Base-by-base conservation (phyloP, 1,284 basidiomycete species). In the Agaricales sp. region DNA sequence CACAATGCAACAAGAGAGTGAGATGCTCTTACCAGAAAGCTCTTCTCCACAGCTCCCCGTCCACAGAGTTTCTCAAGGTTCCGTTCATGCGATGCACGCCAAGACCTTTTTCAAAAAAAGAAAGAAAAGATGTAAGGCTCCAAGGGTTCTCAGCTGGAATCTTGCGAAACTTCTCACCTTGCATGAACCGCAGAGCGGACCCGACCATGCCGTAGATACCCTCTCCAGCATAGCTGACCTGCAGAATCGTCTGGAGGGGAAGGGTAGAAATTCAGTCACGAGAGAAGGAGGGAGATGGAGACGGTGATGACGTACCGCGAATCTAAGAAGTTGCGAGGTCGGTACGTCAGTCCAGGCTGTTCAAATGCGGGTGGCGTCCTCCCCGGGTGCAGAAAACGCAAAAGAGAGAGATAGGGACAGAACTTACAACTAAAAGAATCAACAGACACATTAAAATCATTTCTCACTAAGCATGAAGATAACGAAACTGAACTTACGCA, bases 21-120 rank as follows among this genome's bases (percentile, higher is more conserved):
- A 35, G 19, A 22, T 50, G 22, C 8, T 11, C 59, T 13, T 54
- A 76, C 78, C 78, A 80, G 60, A 82, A 83, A 0, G 71, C 72
- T 3, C 78, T 69, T 53, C 71, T 75, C 61, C 70, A 74, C 20
- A 76, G 58, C 49, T 78, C 74, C 44, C 72, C 65, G 45, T 75
- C 59, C 0, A 59, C 53, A 1, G 58, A 54, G 18, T 41, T 41
- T 16, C 19, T 41, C 45, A 14, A 49, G 51, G 6, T 52, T 48
- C 24, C 58, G 52, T 38, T 62, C 64, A 2, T 60, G 53, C 66
- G 53, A 46, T 69, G 67, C 16, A 64, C 63, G 19, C 67, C 67
- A 11, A 68, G 59, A 16, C 39, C 39, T 41, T 52, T 68, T 66
- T n/a, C n/a, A n/a, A 8, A 41, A n/a, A 22, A 13, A 23, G 24